A percentile compares a stretch with the other conserved stretches of the same genome.
phyloP scores from a whole-genome alignment of 1,284 basidiomycete species.

The Papiliotrema laurentii region DNA sequence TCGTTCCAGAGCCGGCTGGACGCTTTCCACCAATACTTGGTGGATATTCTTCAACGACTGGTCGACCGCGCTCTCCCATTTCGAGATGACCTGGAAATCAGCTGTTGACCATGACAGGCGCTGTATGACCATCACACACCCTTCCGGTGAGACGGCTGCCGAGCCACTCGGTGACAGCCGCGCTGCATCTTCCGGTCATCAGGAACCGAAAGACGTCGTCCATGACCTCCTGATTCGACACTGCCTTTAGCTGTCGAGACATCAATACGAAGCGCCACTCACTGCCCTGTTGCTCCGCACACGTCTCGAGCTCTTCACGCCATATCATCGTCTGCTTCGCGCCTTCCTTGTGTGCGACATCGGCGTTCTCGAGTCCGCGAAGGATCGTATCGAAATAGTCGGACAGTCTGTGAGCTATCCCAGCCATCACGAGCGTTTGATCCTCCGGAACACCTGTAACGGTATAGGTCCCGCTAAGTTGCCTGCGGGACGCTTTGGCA shows the following conservation, averaged over 20 bases:
- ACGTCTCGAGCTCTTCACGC: slow-evolving; percentile 41
- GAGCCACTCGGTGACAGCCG: slow-evolving; percentile 41
- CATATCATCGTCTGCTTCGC: slow-evolving; percentile 43
- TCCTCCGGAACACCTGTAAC: slow-evolving; percentile 2
- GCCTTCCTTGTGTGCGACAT: slow-evolving; percentile 28
- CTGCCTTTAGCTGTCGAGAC: slow-evolving; percentile 9
- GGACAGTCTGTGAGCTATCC: slow-evolving; percentile 24
- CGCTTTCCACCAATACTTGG: slow-evolving; percentile 32
- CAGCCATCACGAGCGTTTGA: slow-evolving; percentile 17
- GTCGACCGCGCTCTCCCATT: slow-evolving; percentile 38
- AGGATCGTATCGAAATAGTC: slow-evolving; percentile 26
- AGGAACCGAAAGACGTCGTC: slow-evolving; percentile 41
- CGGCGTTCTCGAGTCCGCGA: slow-evolving; percentile 31
- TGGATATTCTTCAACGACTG: slow-evolving; percentile 27
- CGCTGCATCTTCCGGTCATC: slow-evolving; percentile 33
- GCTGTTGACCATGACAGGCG: neutral
- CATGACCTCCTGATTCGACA: slow-evolving; percentile 29
- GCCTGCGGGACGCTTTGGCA: neutral
- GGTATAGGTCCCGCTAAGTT: slow-evolving; percentile 34
- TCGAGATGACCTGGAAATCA: slow-evolving; percentile 30
- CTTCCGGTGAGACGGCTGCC: slow-evolving; percentile 40
- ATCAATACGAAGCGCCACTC: slow-evolving; percentile 7
- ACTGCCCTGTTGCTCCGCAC: slow-evolving; percentile 40
- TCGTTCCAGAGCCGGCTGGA: slow-evolving; percentile 36
- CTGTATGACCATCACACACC: slow-evolving; percentile 15